Evolutionary conservation across 2,329 filamentous ascomycete genomes (phyloP).

Genomic region (Sporothrix inflata): DNA sequence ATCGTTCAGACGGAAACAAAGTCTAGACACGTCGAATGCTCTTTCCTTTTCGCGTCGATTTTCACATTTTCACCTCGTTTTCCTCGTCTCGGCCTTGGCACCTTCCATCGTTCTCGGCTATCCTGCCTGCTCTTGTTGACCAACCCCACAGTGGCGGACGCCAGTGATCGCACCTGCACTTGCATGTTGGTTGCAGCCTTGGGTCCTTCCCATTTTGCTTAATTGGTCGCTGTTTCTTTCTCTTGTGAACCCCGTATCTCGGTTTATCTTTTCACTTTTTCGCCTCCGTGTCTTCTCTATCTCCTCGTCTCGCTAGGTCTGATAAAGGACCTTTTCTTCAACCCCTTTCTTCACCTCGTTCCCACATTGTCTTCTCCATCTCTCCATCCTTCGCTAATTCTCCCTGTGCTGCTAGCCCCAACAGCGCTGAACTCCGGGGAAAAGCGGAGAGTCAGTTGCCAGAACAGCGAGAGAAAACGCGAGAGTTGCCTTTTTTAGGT

Average conservation of each 20-base stretch:
- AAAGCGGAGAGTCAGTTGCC: conserved; percentile 28
- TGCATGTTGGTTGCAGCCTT: conserved; percentile 5
- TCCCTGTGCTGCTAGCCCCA: conserved; percentile 13
- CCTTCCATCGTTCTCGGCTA: conserved; percentile 10
- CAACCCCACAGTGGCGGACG: conserved; percentile 16
- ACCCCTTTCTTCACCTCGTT: neutral
- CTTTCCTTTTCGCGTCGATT: neutral
- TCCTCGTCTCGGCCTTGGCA: neutral
- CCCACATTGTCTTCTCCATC: neutral
- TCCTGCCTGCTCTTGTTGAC: neutral
- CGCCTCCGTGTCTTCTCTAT: neutral
- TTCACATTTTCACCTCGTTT: neutral
- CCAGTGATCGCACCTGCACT: conserved; percentile 4
- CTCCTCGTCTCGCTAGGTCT: neutral
- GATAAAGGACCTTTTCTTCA: neutral
- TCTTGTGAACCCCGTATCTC: conserved; percentile 18
- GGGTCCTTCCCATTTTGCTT: neutral
- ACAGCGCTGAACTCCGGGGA: conserved; percentile 27
- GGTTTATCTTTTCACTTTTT: neutral
- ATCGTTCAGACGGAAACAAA: neutral
- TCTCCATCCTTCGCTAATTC: conserved; percentile 5
- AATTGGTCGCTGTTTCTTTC: neutral
- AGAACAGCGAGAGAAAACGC: conserved; percentile 23
- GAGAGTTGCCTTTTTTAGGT: neutral
- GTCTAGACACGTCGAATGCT: neutral